A percentile compares a stretch with the other conserved stretches of the same genome.
Evolutionary conservation across 1,139 yeast species (phyloP).

Genomic region (Casaregolazyma suthepensis): DNA sequence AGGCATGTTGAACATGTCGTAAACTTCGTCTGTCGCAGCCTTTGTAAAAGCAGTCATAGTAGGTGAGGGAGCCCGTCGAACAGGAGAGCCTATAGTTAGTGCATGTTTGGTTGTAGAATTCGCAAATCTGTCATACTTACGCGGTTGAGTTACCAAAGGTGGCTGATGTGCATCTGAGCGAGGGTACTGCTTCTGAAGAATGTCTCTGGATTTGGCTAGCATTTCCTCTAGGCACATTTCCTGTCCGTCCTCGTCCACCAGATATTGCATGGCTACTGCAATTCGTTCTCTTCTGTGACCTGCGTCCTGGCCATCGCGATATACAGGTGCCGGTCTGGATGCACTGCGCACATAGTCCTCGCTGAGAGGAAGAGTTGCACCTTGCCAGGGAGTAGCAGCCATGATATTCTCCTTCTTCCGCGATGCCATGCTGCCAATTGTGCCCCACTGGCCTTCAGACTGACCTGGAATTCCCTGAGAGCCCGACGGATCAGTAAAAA

Average conservation of each 20-base stretch:
- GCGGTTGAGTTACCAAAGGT: slow-evolving; percentile 8
- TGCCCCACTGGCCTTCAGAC: slow-evolving; percentile 39
- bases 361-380: slow-evolving; percentile 43
- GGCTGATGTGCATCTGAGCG: slow-evolving; percentile 9
- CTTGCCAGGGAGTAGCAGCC: slow-evolving; percentile 60
- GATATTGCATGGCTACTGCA: slow-evolving; percentile 44
- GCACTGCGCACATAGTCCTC: slow-evolving; percentile 7
- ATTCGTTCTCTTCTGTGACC: slow-evolving; percentile 56
- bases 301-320: slow-evolving; percentile 14
- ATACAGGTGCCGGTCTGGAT: slow-evolving; percentile 7
- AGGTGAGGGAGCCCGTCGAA: slow-evolving; percentile 41
- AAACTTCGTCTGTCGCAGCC: slow-evolving; percentile 69
- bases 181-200: slow-evolving; percentile 19
- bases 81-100: slow-evolving; percentile 16
- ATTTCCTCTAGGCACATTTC: slow-evolving; percentile 60
- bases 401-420: slow-evolving; percentile 62
- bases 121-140: slow-evolving; percentile 1
- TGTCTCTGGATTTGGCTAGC: slow-evolving; percentile 43
- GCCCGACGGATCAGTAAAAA: slow-evolving; percentile 30
- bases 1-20: slow-evolving; percentile 70
- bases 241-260: slow-evolving; percentile 40
- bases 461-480: slow-evolving; percentile 11
- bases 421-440: slow-evolving; percentile 45
- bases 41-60: slow-evolving; percentile 74
- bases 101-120: background rate